Percentiles rank a stretch among this genome's conserved stretches.
Evolutionary conservation across 805 yeast genomes (phyloP).

Genomic region (Barnettozyma wickerhamii): DNA sequence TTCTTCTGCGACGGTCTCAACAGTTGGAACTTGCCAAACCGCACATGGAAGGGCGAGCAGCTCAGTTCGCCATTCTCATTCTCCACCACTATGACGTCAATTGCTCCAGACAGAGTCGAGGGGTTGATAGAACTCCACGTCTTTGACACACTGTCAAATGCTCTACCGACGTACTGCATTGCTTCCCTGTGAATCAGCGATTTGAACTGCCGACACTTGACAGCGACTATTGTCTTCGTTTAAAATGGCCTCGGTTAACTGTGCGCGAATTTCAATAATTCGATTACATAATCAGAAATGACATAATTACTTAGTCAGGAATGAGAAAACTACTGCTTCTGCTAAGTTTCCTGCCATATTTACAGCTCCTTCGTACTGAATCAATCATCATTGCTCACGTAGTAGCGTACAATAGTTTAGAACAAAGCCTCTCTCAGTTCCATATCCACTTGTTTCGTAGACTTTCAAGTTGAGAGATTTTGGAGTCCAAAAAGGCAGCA

Average conservation of each 20-base stretch:
- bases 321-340: no score
- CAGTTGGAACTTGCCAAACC: constrained; percentile 92
- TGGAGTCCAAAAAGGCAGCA: constrained; percentile 1
- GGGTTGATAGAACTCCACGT: constrained; percentile 98
- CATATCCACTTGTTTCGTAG: no score
- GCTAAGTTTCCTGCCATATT: no score
- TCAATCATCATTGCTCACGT: background rate
- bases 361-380: no score
- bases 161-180: constrained; percentile 97
- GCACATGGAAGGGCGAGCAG: constrained; percentile 94
- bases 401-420: background rate
- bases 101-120: constrained; percentile 93
- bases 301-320: no score
- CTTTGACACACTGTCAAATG: constrained; percentile 90
- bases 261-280: no score
- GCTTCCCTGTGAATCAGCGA: no score
- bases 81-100: constrained; percentile 92
- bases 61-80: constrained; percentile 73
- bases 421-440: no score
- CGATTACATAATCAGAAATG: no score
- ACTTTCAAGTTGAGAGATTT: background rate
- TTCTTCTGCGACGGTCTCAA: constrained; percentile 93
- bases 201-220: no score
- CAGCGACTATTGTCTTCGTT: no score
- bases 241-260: no score